Base-by-base conservation (phyloP, 2,329 filamentous ascomycete genomes). In the Rhynchosporium agropyri region DNA sequence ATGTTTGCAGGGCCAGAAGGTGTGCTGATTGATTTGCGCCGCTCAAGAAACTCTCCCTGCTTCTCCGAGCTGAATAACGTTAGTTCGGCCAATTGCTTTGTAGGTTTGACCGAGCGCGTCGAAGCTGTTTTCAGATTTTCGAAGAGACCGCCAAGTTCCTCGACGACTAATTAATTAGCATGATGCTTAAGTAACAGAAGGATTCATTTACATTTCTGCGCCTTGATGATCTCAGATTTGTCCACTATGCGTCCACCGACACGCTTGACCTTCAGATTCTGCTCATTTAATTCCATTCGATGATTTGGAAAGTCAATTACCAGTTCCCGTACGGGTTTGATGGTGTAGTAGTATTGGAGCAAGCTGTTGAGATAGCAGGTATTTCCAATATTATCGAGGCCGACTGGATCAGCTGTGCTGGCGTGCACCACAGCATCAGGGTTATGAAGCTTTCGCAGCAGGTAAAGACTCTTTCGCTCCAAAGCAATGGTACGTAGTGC, bases 361-460 rank as follows among this genome's bases (percentile, higher is more conserved):
- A 99, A 84, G 77, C 94, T 98, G 79, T 99, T 99, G 60, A 99
- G 82, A 72, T 99, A 99, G 75, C 95, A 99, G 0, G 96, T 99
- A 72, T 99, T 99, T 63, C 95, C 93, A 62, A 98, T 96, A 70
- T 98, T 99, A 67, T 88, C 84, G 5, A 98, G 82, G 0, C 95
- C 95, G 28, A 96, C 90, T 0, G 95, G 95, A 75, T 91, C 87
- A 53, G 77, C 64, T n/a, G 67, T 70, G 38, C 65, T 61, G 4
- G 70, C 65, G 60, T 67, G 66, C n/a, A 74, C 69, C 42, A 71
- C 67, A 8, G 73, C 72, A 54, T 74, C 67, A 13, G 74, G 72
- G 61, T 75, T 68, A 58, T 72, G 67, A n/a, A 75, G 69, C 61
- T 74, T 75, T 59, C 67, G 67, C 15, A 75, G 58, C 13, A 76